A percentile compares a stretch with the other conserved stretches of the same genome.
phyloP scores from a whole-genome alignment of 2,329 filamentous ascomycete species.

The Ciborinia camelliae region DNA sequence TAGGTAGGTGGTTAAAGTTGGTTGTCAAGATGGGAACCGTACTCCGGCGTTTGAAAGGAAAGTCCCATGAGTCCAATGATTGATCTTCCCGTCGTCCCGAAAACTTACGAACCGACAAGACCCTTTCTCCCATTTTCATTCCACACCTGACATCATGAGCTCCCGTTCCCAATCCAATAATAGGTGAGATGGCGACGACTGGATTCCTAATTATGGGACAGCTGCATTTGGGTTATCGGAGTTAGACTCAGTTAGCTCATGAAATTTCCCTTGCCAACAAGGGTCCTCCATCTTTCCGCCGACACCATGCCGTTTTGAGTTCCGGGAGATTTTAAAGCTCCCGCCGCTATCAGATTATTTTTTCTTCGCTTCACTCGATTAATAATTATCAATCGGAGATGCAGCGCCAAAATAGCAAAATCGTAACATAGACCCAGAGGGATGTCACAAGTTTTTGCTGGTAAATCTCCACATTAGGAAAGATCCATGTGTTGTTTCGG shows the following conservation, averaged over 20 bases:
- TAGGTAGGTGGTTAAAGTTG: no score
- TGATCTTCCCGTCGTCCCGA: not conserved
- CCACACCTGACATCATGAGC: no score
- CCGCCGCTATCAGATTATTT: constrained; percentile 1
- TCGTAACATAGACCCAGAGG: no score
- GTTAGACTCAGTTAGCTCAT: no score
- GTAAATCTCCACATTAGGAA: not conserved
- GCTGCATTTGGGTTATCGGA: not conserved
- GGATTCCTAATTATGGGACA: no score
- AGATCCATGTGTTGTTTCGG: not conserved
- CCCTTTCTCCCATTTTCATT: not conserved
- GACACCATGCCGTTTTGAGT: constrained; percentile 7
- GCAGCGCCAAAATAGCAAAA: no score
- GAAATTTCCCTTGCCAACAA: no score
- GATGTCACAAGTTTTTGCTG: not conserved
- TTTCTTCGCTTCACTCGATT: not conserved
- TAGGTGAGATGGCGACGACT: no score
- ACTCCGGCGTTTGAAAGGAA: not conserved
- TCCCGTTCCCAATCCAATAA: no score
- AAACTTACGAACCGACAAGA: no score
- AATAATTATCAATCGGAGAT: not conserved
- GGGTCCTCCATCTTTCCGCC: no score
- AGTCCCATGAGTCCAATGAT: not conserved
- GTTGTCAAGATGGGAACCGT: not conserved
- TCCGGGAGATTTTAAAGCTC: not conserved